Evolutionary conservation across 2,329 filamentous ascomycete species (phyloP), one percentile per base, ranked within the genome.

Genomic region (Penicillium sp.): DNA sequence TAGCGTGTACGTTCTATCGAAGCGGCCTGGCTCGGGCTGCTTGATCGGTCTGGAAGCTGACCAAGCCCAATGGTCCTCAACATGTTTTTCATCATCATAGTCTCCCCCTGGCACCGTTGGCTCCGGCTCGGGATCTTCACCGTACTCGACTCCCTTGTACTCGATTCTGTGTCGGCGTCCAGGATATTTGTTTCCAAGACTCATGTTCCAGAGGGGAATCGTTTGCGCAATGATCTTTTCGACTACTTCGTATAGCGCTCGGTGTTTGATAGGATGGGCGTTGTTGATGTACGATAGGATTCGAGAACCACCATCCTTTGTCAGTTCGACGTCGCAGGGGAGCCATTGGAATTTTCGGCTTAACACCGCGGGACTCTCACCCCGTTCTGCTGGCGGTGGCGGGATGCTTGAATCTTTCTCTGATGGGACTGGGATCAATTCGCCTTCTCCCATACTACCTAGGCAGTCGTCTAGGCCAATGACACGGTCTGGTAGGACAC

Each of bases 261-360:
- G 37, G 54, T 78, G 64, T 4, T 68, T 54, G 1, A 54, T 29
- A 0, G 78, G 78, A 53, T 78, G 76, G 1, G 78, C 65, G 55
- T 78, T 79, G 56, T 80, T 80, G 65, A 79, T 77, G 50, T 79
- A 79, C 27, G 73, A 76, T 1, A 64, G 65, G 43, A 79, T 71
- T 49, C 62, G 71, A 44, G 65, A 62, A 43, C 60, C 52, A 10
- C 53, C 33, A 8, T 57, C 29, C 2, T 58, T 27, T 1, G 4
- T 56, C 6, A 77, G 64, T 3, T 70, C 57, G 2, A 77, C 63
- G 43, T 80, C 71, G 13, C 72, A 74, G 1, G 78, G 76, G 14
- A 81, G 70, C 79, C 81, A 84, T 63, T 84, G 79, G 56, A 77
- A 80, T 1, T 68, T 62, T 3, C 47, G 52, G 10, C 74, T 77